Percentiles rank a stretch among this genome's conserved stretches.
These are phyloP conservation scores for Pseudocercospora macadamiae DNA, from an alignment of 2,329 filamentous ascomycete species.

Conservation along the genomic window DNA sequence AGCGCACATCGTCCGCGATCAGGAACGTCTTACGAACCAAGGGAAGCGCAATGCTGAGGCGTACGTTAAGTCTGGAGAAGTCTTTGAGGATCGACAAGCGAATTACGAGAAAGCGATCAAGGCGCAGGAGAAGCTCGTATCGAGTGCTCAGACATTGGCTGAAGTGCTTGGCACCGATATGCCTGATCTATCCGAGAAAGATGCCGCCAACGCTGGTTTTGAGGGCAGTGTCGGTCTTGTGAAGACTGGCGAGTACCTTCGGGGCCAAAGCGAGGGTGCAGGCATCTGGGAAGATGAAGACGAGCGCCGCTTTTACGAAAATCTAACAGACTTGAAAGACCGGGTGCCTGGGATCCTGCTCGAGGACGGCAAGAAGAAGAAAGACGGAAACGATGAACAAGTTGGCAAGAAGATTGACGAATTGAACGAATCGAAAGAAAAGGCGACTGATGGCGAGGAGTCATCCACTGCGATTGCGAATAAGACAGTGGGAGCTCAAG, in stretches of 20 bases:
- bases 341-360: slow-evolving; percentile 92
- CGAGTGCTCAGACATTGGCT: slow-evolving; percentile 88
- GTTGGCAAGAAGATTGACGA: slow-evolving; percentile 73
- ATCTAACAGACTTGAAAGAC: slow-evolving; percentile 89
- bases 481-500: slow-evolving; percentile 95
- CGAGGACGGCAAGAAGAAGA: slow-evolving; percentile 95
- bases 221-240: slow-evolving; percentile 87
- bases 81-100: slow-evolving; percentile 94
- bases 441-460: slow-evolving; percentile 68
- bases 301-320: slow-evolving; percentile 96
- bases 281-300: slow-evolving; percentile 99
- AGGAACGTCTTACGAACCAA: slow-evolving; percentile 84
- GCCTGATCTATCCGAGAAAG: slow-evolving; percentile 87
- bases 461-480: slow-evolving; percentile 93
- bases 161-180: slow-evolving; percentile 88
- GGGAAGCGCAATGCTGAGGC: slow-evolving; percentile 95
- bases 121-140: slow-evolving; percentile 82
- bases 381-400: slow-evolving; percentile 76
- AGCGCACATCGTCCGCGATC: slow-evolving; percentile 82
- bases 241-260: slow-evolving; percentile 90
- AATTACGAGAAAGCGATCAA: slow-evolving; percentile 96
- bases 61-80: slow-evolving; percentile 97
- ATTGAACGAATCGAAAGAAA: slow-evolving; percentile 52
- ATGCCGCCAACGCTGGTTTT: slow-evolving; percentile 60
- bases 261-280: slow-evolving; percentile 83